Evolutionary conservation across 305 asterid species (phyloP), one percentile per base, ranked within the genome.

Genomic region (Rubia peregrina): DNA sequence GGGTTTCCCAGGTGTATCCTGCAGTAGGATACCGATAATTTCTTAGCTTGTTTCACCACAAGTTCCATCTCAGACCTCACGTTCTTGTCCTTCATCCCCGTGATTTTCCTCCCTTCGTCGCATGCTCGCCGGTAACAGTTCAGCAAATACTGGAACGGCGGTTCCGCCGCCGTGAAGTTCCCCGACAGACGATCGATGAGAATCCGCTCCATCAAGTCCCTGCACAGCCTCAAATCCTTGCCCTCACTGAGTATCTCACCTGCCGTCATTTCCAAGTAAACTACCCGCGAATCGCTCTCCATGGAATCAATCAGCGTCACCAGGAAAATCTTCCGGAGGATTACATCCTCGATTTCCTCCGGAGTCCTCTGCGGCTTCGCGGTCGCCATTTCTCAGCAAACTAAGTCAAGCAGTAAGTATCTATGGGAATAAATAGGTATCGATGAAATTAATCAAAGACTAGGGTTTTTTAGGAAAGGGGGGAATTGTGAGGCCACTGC

Each of bases 231-330:
- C 74, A 95, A 85, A 36, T 86, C 94, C 77, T 81, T 88, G 0
- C 91, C 94, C 83, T 95, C 98, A 74, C 95, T 90, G 71, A 94
- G 63, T 69, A 94, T 73, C 86, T 95, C 98, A 1, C 94, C 97
- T 2, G 99, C 99, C 5, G 97, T 74, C 86, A 83, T 79, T 79
- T 91, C 95, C 44, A 91, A 79, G 66, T 87, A 92, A 41, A 81
- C 96, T 51, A 85, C 65, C 59, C 92, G 83, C 4, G 88, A 79
- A 79, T 94, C 99, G 71, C 22, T 85, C 64, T 84, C 89, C 95
- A 87, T 85, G 33, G 95, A 86, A 84, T 91, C 97, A 68, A 82
- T 69, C 51, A 90, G 83, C 21, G 94, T 78, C 3, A 95, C 89
- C 4, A 90, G 84, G 72, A 92, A 86, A 33, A 95, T 85, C 77